These are phyloP conservation scores for Peronospora belbahrii DNA, from an alignment of 352 stramenopile species.

Conservation along the genomic window DNA sequence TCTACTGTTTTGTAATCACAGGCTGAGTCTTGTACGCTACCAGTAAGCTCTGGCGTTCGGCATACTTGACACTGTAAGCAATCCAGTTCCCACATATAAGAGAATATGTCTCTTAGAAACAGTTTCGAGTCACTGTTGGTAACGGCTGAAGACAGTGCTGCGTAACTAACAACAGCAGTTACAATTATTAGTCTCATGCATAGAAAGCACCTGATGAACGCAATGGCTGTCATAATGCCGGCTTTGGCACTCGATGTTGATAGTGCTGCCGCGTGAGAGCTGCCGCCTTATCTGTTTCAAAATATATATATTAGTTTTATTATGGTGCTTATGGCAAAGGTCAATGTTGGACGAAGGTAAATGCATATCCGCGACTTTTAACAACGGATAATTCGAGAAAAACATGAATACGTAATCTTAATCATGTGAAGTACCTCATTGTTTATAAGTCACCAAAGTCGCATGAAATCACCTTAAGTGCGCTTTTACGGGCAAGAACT, in stretches of 20 bases:
- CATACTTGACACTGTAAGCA: constrained; percentile 77
- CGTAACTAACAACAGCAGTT: not conserved
- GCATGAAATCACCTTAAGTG: constrained; percentile 38
- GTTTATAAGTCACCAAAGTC: constrained; percentile 18
- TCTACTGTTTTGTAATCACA: constrained; percentile 84
- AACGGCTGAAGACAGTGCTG: not conserved
- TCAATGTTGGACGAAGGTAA: constrained; percentile 13
- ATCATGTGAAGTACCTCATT: not conserved
- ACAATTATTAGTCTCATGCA: constrained; percentile 3
- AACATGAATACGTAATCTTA: too few species aligned
- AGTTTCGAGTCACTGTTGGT: constrained; percentile 2
- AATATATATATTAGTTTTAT: not conserved
- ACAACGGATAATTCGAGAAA: constrained; percentile 19
- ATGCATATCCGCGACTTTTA: constrained; percentile 10
- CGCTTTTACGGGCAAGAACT: constrained; percentile 32
- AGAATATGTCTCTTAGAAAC: constrained; percentile 65
- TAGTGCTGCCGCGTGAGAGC: constrained; percentile 16
- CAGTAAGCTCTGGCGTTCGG: constrained; percentile 68
- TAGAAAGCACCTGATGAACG: constrained; percentile 4
- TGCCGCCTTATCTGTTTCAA: not conserved
- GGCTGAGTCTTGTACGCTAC: constrained; percentile 74
- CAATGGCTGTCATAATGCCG: constrained; percentile 3
- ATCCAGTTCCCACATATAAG: too few species aligned
- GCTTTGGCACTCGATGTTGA: not conserved
- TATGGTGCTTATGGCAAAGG: not conserved